Evolutionary conservation across 257 asterid genomes (phyloP).

Genomic region (Cinchona pubescens): DNA sequence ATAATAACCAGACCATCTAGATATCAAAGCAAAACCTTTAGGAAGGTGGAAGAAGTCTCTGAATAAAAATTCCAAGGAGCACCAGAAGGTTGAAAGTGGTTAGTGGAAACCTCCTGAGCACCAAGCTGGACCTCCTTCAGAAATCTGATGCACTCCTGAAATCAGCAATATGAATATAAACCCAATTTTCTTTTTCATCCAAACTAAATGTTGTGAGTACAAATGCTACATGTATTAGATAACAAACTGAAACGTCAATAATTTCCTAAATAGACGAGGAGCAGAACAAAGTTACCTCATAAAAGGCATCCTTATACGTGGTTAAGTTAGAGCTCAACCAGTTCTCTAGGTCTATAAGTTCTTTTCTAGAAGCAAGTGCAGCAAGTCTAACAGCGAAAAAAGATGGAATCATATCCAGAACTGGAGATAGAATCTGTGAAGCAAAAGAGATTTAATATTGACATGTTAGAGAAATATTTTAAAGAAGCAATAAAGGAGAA

Average conservation of each 20-base stretch:
- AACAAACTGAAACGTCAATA: not conserved
- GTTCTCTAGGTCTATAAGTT: conserved; percentile 72
- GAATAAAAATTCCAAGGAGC: conserved; percentile 52
- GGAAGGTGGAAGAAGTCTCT: conserved; percentile 64
- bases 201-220: conserved; percentile 1
- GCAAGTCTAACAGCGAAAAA: conserved; percentile 71
- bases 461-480: conserved; percentile 3
- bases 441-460: conserved; percentile 20
- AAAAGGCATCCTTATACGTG: conserved; percentile 64
- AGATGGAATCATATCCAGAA: conserved; percentile 74
- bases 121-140: conserved; percentile 68
- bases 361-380: conserved; percentile 82
- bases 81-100: conserved; percentile 54
- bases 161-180: conserved; percentile 22
- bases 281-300: conserved; percentile 45
- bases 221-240: not conserved
- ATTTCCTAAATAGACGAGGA: not conserved
- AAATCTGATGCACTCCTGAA: conserved; percentile 86
- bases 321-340: conserved; percentile 66
- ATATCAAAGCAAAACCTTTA: conserved; percentile 51
- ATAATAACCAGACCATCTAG: conserved; percentile 7
- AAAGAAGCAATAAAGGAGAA: conserved; percentile 8
- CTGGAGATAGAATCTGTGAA: conserved; percentile 62
- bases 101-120: conserved; percentile 55
- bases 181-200: not conserved